Evolutionary conservation across 1,284 basidiomycete species (phyloP).

Genomic region (Moniliella sp.): DNA sequence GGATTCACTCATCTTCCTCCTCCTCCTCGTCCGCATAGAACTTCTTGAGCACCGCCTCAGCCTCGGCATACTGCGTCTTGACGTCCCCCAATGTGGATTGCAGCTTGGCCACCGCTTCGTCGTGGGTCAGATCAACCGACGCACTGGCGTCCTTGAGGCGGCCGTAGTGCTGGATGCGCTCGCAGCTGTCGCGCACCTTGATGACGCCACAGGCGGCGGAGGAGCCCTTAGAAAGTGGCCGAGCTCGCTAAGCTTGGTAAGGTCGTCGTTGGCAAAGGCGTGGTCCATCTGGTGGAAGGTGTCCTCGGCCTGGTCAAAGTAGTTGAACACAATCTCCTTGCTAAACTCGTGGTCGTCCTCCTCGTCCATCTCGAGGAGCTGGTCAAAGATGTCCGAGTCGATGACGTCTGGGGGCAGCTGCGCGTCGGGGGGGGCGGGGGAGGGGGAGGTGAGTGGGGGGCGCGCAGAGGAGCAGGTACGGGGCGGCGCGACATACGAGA

Average conservation of each 20-base stretch:
- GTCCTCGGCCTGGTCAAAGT: constrained; percentile 43
- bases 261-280: constrained; percentile 46
- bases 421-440: no score
- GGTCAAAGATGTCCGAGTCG: constrained; percentile 56
- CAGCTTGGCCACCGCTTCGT: constrained; percentile 14
- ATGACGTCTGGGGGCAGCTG: constrained; percentile 37
- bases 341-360: constrained; percentile 41
- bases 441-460: no score
- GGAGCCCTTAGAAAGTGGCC: constrained; percentile 89
- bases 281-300: constrained; percentile 61
- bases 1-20: no score
- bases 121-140: constrained; percentile 8
- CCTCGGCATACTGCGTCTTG: constrained; percentile 23
- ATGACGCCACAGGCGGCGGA: constrained; percentile 67
- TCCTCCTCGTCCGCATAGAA: constrained; percentile 30
- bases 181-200: constrained; percentile 60
- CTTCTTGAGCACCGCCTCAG: constrained; percentile 25
- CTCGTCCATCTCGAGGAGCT: constrained; percentile 76
- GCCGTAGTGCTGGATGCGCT: constrained; percentile 67
- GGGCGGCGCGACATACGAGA: no score
- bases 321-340: constrained; percentile 40
- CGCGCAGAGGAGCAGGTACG: no score
- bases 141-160: constrained; percentile 35
- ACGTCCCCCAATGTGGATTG: constrained; percentile 12
- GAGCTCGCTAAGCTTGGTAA: constrained; percentile 48